These are phyloP conservation scores for Nidularia sp. DNA, from an alignment of 768 basidiomycete genomes.

Conservation along the genomic window DNA sequence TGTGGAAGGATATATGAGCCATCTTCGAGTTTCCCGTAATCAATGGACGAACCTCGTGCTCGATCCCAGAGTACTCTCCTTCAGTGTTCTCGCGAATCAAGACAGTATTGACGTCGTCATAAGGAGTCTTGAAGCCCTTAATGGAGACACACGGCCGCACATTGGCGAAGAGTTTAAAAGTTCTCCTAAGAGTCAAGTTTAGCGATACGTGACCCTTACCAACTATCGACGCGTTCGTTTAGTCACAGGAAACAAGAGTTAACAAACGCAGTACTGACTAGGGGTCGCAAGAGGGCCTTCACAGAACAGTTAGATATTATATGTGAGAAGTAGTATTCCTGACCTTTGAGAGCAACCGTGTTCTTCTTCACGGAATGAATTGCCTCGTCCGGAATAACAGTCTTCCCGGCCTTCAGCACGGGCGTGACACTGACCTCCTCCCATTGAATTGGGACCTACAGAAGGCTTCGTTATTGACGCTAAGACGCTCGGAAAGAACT, in stretches of 20 bases:
- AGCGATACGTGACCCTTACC: constrained; percentile 99
- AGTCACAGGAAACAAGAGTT: not conserved
- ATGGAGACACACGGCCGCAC: constrained; percentile 96
- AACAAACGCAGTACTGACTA: constrained; percentile 49
- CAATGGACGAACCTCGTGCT: constrained; percentile 78
- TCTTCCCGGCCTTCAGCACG: constrained; percentile 91
- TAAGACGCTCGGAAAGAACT: not conserved
- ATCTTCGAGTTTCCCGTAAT: not conserved
- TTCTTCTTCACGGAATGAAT: constrained; percentile 93
- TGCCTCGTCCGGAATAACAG: constrained; percentile 90
- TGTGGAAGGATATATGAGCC: constrained; percentile 22
- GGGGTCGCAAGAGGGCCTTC: constrained; percentile 94
- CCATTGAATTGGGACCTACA: constrained; percentile 95
- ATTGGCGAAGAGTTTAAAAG: constrained; percentile 98
- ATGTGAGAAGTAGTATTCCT: constrained; percentile 9
- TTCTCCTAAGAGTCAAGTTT: constrained; percentile 93
- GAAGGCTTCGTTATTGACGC: constrained; percentile 3
- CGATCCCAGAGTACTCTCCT: constrained; percentile 99
- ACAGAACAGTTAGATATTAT: constrained; percentile 3
- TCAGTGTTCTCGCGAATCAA: constrained; percentile 99
- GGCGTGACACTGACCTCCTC: constrained; percentile 98
- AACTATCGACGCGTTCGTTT: constrained; percentile 54
- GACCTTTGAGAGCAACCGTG: constrained; percentile 96
- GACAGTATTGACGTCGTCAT: constrained; percentile 97
- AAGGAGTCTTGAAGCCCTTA: constrained; percentile 95